Evolutionary conservation across 768 basidiomycete species (phyloP), one percentile per base, ranked within the genome.

Genomic region (Phallus indusiatus): DNA sequence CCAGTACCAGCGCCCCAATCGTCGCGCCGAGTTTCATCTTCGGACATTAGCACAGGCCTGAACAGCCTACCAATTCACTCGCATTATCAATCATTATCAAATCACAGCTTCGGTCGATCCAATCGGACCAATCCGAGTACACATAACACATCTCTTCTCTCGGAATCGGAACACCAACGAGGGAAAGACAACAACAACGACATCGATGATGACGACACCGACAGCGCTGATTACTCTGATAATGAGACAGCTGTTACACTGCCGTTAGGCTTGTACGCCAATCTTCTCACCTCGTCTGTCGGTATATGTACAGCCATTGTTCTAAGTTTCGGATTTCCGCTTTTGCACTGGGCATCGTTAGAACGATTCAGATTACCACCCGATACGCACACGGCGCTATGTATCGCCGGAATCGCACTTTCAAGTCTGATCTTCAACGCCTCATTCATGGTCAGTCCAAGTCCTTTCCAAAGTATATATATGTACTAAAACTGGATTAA

Each of bases 1-100:
- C 75, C 95, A n/a, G 80, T 94, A 71, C 78, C 94, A 28, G 94
- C 94, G 66, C 70, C 90, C 57, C 66, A 94, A 53, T 92, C 90
- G 2, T 82, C 85, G 22, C 71, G 79, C 53, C 85, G 94, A 17
- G 94, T 94, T 6, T 62, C 91, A 11, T 78, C 79, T 28, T 28
- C 28, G 28, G 28, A 28, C 28, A 28, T 7, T 28, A 28, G 28
- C 28, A 28, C 28, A 3, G 28, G 28, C 28, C n/a, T n/a, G n/a
- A n/a, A n/a, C n/a, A n/a, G n/a, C n/a, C 28, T 28, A 28, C 28
- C 28, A 28, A 28, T 28, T 3, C 28, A 28, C 7, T 28, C 28
- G 28, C 28, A 28, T 28, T 28, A 28, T 28, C 28, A 28, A 7
- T 2, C 28, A 28, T 7, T 28, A 28, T 28, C 28, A 7, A 28